These are phyloP conservation scores for Fusarium sp. DNA, from an alignment of 2,329 filamentous ascomycete species.

Conservation along the genomic window DNA sequence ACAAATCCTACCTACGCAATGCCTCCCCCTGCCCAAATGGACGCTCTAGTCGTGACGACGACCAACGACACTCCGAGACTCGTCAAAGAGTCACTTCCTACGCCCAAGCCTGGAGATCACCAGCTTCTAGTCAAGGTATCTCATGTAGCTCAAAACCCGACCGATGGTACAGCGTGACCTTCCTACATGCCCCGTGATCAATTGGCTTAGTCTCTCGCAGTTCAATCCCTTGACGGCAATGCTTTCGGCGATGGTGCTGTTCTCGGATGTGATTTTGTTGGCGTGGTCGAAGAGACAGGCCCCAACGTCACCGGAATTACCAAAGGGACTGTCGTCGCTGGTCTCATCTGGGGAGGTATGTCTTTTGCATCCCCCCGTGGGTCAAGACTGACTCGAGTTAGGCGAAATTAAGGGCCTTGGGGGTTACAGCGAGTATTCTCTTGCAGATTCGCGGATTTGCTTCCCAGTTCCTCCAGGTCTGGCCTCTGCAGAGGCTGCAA, in stretches of 20 bases:
- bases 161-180: not conserved
- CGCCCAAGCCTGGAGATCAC: not conserved
- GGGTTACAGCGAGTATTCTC: slow-evolving; percentile 53
- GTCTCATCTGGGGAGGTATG: slow-evolving; percentile 46
- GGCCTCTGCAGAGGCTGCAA: slow-evolving; percentile 47
- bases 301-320: slow-evolving; percentile 29
- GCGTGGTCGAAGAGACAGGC: slow-evolving; percentile 50
- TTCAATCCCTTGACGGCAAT: slow-evolving; percentile 46
- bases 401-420: slow-evolving; percentile 48
- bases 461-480: slow-evolving; percentile 52
- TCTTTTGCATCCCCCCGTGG: not conserved
- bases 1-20: not conserved
- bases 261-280: slow-evolving; percentile 53
- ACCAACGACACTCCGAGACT: not conserved
- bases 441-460: slow-evolving; percentile 55
- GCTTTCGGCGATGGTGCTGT: slow-evolving; percentile 53
- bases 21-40: not conserved
- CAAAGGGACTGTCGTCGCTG: slow-evolving; percentile 39
- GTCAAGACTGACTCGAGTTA: slow-evolving; percentile 8
- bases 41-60: not conserved
- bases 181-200: not conserved
- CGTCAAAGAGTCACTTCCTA: not conserved
- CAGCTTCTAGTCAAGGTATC: not conserved
- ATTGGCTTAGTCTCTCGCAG: not conserved
- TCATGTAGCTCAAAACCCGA: not conserved